Base-by-base conservation (phyloP, 192 early-diverging fungal species). In the Umbelopsis sp. region DNA sequence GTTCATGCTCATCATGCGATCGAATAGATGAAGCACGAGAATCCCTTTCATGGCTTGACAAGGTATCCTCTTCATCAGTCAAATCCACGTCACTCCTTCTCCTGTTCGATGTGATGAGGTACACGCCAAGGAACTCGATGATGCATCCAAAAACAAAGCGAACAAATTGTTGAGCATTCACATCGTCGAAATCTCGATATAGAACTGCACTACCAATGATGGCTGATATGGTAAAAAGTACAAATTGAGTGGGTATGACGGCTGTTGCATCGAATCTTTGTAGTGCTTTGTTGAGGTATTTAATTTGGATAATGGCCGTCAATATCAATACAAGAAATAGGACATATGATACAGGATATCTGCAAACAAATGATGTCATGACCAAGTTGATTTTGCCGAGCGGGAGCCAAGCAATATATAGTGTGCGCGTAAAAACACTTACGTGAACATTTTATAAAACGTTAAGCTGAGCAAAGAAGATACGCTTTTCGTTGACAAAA, bases 231-330 rank as follows among this genome's bases (percentile, higher is more conserved):
- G 91, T 92, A 68, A 92, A 92, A 4, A 91, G 75, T 14, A 92
- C 91, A 78, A 91, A 92, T 72, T 92, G 91, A 10, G 90, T 92
- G 2, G 91, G 91, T 62, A 92, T 91, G 2, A 92, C 91, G 75
- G 88, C 84, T 20, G 89, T 90, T 8, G 89, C 85, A 68, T 90
- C 89, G 65, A 90, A 90, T 21, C 82, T 77, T 54, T 83, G 84
- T 5, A 92, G 79, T 8, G 91, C 84, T 45, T 83, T 87, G 80
- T 92, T 92, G 25, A 92, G 74, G 68, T 85, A 91, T 56, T 81
- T 83, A 71, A 88, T 86, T 54, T 91, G 89, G 38, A 91, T 34
- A 24, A 92, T 82, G 2, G 88, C 90, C 4, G 90, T 92, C 16
- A 71, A 69, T 10, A 89, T 77, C 54, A 91, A 65, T 9, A 90